Evolutionary conservation across 257 asterid species (phyloP).

Genomic region (Nicotiana sylvestris): DNA sequence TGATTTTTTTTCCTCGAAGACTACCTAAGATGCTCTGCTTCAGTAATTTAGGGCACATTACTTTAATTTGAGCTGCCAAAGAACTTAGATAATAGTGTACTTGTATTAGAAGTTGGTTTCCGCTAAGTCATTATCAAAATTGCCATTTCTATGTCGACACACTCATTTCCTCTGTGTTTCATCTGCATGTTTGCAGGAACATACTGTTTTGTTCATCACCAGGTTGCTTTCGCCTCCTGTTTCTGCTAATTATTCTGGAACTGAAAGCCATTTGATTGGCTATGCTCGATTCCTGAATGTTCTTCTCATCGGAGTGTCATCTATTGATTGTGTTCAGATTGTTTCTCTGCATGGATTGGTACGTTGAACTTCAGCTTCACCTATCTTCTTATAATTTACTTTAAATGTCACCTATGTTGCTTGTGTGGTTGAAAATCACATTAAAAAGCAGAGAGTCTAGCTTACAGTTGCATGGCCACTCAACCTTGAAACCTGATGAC

Average conservation of each 20-base stretch:
- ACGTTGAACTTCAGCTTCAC: slow-evolving; percentile 40
- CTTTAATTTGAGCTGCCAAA: background rate
- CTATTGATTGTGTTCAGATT: slow-evolving; percentile 69
- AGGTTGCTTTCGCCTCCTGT: slow-evolving; percentile 78
- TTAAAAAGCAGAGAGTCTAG: background rate
- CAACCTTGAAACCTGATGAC: background rate
- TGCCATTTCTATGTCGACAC: background rate
- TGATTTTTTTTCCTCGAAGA: background rate
- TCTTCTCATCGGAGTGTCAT: slow-evolving; percentile 77
- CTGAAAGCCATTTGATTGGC: slow-evolving; percentile 77
- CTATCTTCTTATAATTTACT: slow-evolving; percentile 7
- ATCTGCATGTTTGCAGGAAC: slow-evolving; percentile 65
- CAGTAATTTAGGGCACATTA: background rate
- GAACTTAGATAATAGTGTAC: background rate
- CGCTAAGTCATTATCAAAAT: background rate
- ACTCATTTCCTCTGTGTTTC: slow-evolving; percentile 9
- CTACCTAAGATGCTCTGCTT: background rate
- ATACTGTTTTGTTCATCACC: slow-evolving; percentile 61
- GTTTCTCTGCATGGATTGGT: slow-evolving; percentile 97
- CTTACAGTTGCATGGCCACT: background rate
- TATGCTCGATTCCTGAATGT: slow-evolving; percentile 84
- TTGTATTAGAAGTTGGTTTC: background rate
- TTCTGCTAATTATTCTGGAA: slow-evolving; percentile 66
- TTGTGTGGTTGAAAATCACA: background rate
- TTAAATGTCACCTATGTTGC: slow-evolving; percentile 7